Evolutionary conservation across 2,329 filamentous ascomycete species (phyloP).

Genomic region (Monosporascus sp.): DNA sequence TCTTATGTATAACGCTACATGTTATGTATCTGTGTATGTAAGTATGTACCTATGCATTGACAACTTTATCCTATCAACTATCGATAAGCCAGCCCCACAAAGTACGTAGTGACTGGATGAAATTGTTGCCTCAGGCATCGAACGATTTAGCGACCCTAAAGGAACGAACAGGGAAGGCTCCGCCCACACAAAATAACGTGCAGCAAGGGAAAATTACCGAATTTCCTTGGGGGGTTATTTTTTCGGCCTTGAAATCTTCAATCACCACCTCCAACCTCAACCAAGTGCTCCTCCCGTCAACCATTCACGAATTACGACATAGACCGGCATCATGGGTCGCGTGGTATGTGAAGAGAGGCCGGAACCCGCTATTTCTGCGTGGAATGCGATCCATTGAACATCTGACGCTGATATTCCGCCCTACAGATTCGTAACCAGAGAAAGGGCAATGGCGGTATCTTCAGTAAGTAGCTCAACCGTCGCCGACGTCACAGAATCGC

Average conservation of each 20-base stretch:
- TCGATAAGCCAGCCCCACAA: no score
- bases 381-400: not conserved
- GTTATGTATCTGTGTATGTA: no score
- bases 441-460: constrained; percentile 31
- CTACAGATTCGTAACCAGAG: constrained; percentile 57
- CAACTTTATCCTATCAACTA: no score
- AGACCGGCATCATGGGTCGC: constrained; percentile 32
- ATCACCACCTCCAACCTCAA: constrained; percentile 4
- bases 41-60: no score
- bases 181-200: constrained; percentile 27
- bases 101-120: not conserved
- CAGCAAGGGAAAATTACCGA: constrained; percentile 26
- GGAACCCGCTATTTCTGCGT: not conserved
- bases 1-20: no score
- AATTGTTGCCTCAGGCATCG: not conserved
- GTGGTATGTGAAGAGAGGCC: constrained; percentile 24
- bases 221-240: constrained; percentile 16
- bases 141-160: constrained; percentile 1
- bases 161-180: constrained; percentile 22
- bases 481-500: not conserved
- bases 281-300: constrained; percentile 21
- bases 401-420: constrained; percentile 7
- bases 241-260: constrained; percentile 16
- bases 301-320: constrained; percentile 27
- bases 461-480: constrained; percentile 23